Percentiles rank a stretch among this genome's conserved stretches.
Evolutionary conservation across 176 grass and related monocot genomes (phyloP).

Genomic region (Cenchrus fungigraminus): DNA sequence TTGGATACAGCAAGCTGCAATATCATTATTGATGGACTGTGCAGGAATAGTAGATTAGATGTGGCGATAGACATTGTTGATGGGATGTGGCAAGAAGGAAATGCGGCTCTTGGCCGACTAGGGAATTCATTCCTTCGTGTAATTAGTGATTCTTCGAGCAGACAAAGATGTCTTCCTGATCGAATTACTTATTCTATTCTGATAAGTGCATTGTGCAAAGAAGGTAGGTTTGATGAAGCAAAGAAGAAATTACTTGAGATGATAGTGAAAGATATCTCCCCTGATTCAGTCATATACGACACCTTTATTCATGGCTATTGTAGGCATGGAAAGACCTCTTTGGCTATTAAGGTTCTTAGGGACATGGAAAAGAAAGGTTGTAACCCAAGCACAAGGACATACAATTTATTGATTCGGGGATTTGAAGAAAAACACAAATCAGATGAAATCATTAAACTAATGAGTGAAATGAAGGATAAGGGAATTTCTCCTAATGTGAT

Average conservation of each 20-base stretch:
- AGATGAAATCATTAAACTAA: constrained; percentile 82
- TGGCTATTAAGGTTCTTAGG: constrained; percentile 82
- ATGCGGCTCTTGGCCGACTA: constrained; percentile 72
- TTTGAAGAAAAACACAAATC: constrained; percentile 68
- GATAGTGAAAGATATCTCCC: constrained; percentile 72
- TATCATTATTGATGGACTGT: constrained; percentile 88
- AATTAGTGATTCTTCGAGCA: constrained; percentile 50
- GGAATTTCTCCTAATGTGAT: constrained; percentile 65
- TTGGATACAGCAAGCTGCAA: constrained; percentile 87
- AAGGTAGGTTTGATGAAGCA: constrained; percentile 74
- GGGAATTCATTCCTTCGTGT: constrained; percentile 76
- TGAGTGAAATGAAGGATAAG: constrained; percentile 83
- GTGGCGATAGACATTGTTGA: constrained; percentile 84
- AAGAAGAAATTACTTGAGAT: constrained; percentile 87
- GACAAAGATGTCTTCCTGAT: constrained; percentile 72
- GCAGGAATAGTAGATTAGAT: constrained; percentile 77
- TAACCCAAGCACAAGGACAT: constrained; percentile 82
- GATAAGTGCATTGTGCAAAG: constrained; percentile 75
- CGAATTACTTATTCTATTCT: constrained; percentile 86
- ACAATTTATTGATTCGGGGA: constrained; percentile 90
- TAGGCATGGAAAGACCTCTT: constrained; percentile 75
- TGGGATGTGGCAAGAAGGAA: constrained; percentile 89
- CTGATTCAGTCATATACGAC: constrained; percentile 85
- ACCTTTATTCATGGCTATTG: constrained; percentile 83
- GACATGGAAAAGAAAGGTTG: constrained; percentile 95